phyloP scores from a whole-genome alignment of 495 filamentous ascomycete genomes.

The Viridothelium virens region DNA sequence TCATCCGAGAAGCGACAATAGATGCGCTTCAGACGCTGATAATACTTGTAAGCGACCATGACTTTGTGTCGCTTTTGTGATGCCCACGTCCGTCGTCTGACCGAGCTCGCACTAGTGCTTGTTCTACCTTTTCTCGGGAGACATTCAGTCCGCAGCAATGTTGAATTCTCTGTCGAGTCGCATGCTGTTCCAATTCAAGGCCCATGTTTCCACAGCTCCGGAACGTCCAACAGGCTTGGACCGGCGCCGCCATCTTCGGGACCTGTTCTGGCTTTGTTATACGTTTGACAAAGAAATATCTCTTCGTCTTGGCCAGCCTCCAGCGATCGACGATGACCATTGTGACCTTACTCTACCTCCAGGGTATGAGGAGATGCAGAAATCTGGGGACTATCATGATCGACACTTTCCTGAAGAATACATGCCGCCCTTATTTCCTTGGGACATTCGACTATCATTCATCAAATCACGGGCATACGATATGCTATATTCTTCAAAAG shows the following conservation, averaged over 20 bases:
- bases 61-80: background rate
- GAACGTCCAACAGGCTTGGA: background rate
- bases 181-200: background rate
- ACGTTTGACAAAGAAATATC: conserved; percentile 46
- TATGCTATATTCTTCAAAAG: background rate
- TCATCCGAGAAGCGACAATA: background rate
- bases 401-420: background rate
- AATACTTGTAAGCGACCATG: background rate
- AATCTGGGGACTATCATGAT: background rate
- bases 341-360: conserved; percentile 47
- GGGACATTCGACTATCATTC: background rate
- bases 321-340: conserved; percentile 45
- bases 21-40: background rate
- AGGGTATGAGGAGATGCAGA: background rate
- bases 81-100: background rate
- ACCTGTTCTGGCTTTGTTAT: conserved; percentile 50
- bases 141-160: background rate
- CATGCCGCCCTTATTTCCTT: background rate
- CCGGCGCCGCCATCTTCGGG: conserved; percentile 34
- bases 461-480: background rate
- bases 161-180: background rate
- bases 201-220: background rate
- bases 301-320: conserved; percentile 46
- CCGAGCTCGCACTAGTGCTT: background rate
- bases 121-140: background rate